Base-by-base conservation (phyloP, 768 basidiomycete genomes). In the Leucocoprinus birnbaumii region DNA sequence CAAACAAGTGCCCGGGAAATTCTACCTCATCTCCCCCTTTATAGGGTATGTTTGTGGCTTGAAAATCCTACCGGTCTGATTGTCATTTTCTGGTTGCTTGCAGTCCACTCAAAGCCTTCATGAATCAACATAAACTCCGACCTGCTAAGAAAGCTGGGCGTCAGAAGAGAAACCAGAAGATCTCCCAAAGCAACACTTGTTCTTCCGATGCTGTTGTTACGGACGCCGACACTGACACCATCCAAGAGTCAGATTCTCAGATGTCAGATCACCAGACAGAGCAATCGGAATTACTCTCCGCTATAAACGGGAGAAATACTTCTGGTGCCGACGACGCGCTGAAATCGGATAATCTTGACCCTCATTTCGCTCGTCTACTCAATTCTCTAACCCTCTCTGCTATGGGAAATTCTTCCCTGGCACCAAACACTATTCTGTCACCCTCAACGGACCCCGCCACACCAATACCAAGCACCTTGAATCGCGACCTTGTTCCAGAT, bases 11-110 rank as follows among this genome's bases (percentile, higher is more conserved):
- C 78, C 77, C 14, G 87, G 89, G 40, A 94, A 90, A 68, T 98
- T 97, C 70, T 99, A 97, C 73, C 77, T 98, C 64, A 94, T 98
- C 35, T 84, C 93, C 0, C 95, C 96, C 3, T 97, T 98, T 73
- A 93, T 99, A 61, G 79, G 75, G 90, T 92, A 72, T 53, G 82
- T 71, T 52, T 51, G 48, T n/a, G 9, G 38, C 13, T 48, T 46
- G 38, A 46, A 8, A 13, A 14, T 2, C 22, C 14, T 18, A 21
- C 38, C 51, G 27, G 49, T 47, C 27, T 55, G 44, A 14, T 19
- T 45, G 63, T 65, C 24, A 59, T 22, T 44, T 6, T 25, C 7
- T 42, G n/a, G n/a, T n/a, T n/a, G n/a, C n/a, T n/a, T 53, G 9
- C 53, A 87, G 86, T 25, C 73, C 80, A 46, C 63, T 91, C 64